Evolutionary conservation across 441 rosid genomes (phyloP).

Genomic region (Pelargonium fulgidum): DNA sequence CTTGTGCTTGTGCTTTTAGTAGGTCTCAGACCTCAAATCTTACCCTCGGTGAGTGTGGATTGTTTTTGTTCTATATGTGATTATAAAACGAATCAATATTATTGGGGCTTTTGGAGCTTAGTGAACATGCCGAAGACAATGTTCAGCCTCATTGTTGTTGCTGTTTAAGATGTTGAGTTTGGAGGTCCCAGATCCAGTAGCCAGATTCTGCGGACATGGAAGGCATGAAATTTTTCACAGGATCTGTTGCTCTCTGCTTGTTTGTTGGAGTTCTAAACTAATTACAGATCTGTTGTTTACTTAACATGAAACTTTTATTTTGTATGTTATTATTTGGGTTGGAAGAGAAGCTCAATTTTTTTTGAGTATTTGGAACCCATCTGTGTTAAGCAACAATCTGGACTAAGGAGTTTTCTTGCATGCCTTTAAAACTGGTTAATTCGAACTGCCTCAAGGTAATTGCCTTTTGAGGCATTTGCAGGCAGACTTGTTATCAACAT

Average conservation of each 20-base stretch:
- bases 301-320: neutral
- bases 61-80: too few species aligned
- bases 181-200: neutral
- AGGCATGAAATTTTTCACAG: neutral
- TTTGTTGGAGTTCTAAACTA: neutral
- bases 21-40: too few species aligned
- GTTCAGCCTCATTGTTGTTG: neutral
- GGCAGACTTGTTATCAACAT: slow-evolving; percentile 22
- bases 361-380: slow-evolving; percentile 15
- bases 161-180: neutral
- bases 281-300: neutral
- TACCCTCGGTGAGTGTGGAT: too few species aligned
- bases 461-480: slow-evolving; percentile 22
- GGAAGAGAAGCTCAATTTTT: slow-evolving; percentile 19
- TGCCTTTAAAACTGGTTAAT: slow-evolving; percentile 21
- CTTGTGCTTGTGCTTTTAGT: too few species aligned
- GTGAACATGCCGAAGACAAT: neutral
- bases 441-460: slow-evolving; percentile 28
- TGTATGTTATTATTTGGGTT: slow-evolving; percentile 13
- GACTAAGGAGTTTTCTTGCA: slow-evolving; percentile 21
- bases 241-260: neutral
- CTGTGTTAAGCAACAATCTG: slow-evolving; percentile 16
- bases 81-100: too few species aligned
- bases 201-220: neutral
- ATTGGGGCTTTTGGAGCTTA: neutral